phyloP scores from a whole-genome alignment of 768 basidiomycete genomes.

The Multifurca ochricompacta region DNA sequence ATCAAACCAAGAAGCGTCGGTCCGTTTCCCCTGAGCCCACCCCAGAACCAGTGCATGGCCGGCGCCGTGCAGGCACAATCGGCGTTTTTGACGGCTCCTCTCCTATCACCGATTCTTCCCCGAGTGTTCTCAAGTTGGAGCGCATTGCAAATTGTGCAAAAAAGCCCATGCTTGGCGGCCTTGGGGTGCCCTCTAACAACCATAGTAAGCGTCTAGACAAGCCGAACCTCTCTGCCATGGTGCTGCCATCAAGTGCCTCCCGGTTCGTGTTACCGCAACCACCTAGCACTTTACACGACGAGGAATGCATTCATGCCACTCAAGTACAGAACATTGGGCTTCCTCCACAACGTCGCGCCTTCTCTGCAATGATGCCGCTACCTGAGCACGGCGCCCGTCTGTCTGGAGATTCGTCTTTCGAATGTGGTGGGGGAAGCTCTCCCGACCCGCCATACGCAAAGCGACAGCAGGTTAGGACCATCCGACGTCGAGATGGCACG shows the following conservation, averaged over 20 bases:
- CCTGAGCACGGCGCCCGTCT: slow-evolving; percentile 35
- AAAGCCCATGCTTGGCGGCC: slow-evolving; percentile 48
- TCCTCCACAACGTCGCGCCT: slow-evolving; percentile 58
- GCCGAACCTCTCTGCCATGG: slow-evolving; percentile 58
- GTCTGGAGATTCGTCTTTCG: slow-evolving; percentile 40
- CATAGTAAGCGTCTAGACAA: slow-evolving; percentile 54
- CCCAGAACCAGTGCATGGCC: slow-evolving; percentile 7
- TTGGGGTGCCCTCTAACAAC: slow-evolving; percentile 42
- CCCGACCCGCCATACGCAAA: slow-evolving; percentile 76
- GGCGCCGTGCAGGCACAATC: slow-evolving; percentile 19
- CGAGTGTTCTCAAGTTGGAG: slow-evolving; percentile 40
- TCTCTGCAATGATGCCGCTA: slow-evolving; percentile 60
- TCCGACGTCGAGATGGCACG: slow-evolving; percentile 73
- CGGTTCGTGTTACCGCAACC: slow-evolving; percentile 34
- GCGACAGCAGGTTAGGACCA: slow-evolving; percentile 69
- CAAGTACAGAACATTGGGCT: slow-evolving; percentile 21
- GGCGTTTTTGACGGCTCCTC: slow-evolving; percentile 31
- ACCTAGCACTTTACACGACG: slow-evolving; percentile 24
- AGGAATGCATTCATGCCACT: slow-evolving; percentile 13
- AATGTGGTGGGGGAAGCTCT: slow-evolving; percentile 53
- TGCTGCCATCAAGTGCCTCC: slow-evolving; percentile 36
- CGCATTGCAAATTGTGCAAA: slow-evolving; percentile 33
- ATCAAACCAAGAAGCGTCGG: slow-evolving; percentile 30
- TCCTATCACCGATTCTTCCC: slow-evolving; percentile 45
- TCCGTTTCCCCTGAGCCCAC: slow-evolving; percentile 26